phyloP scores from a whole-genome alignment of 2,329 filamentous ascomycete genomes.

The Aspergillus piperis region DNA sequence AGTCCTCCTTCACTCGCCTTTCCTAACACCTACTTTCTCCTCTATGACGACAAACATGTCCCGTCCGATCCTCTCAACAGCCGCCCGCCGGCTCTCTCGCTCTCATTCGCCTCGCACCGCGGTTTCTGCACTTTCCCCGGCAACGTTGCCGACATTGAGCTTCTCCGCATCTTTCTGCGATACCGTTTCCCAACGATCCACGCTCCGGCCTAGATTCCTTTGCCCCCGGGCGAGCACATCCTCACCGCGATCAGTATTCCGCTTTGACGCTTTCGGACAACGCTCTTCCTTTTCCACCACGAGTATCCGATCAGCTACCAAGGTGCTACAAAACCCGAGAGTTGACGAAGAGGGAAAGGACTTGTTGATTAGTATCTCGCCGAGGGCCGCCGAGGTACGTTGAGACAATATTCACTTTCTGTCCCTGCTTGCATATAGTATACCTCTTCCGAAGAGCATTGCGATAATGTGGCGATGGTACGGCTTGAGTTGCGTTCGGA shows the following conservation, averaged over 20 bases:
- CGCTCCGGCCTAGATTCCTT: not conserved
- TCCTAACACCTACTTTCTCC: not conserved
- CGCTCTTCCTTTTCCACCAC: conserved; percentile 40
- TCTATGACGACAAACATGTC: conserved; percentile 28
- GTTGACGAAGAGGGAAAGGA: conserved; percentile 81
- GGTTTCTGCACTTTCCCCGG: conserved; percentile 26
- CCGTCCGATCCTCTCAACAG: conserved; percentile 28
- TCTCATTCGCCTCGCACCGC: conserved; percentile 9
- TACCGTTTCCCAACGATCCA: conserved; percentile 22
- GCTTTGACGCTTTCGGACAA: conserved; percentile 18
- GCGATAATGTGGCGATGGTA: not conserved
- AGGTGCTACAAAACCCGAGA: conserved; percentile 66
- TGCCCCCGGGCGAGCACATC: not conserved
- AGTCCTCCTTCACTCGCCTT: not conserved
- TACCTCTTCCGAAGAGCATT: not conserved
- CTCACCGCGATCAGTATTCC: not conserved
- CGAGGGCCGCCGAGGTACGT: conserved; percentile 74
- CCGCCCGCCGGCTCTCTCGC: conserved; percentile 28
- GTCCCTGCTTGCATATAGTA: not conserved
- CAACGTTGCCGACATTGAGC: conserved; percentile 22
- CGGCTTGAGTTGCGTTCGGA: not conserved
- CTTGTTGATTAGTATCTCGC: conserved; percentile 80
- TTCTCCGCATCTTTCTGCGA: conserved; percentile 35
- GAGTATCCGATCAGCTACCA: conserved; percentile 37
- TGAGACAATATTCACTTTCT: conserved; percentile 6